Base-by-base conservation (phyloP, 1,284 basidiomycete genomes). In the Ceratobasidium sp. region DNA sequence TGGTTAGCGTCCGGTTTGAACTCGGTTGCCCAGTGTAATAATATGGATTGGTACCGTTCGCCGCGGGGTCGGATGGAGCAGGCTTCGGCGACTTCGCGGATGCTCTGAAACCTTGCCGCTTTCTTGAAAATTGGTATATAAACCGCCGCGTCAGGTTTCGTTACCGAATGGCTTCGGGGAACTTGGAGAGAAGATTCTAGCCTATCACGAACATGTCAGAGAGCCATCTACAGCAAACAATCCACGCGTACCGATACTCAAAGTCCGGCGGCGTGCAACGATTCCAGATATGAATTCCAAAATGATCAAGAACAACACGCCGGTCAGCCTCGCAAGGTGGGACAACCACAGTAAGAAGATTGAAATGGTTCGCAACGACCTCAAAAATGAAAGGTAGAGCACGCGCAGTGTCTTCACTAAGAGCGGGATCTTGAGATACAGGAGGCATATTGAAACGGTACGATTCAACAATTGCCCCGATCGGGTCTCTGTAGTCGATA, bases 11-110 rank as follows among this genome's bases (percentile, higher is more conserved):
- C 19, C 17, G 24, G 51, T 29, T 69, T 56, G 36, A 44, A 69
- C 24, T 69, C 53, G 14, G 51, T 44, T 15, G 56, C 65, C 50
- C 65, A 69, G 41, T 69, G 50, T 6, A 69, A 19, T 11, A 69
- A 31, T 15, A 19, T 24, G 11, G n/a, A 11, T n/a, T n/a, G 24
- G 8, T 19, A 1, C 33, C n/a, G 57, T 7, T 24, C 33, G 7
- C 11, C 11, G 44, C 36, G n/a, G 9, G 57, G 1, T 22, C 41
- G 24, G 22, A 31, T 60, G 2, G 57, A 22, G 19, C 57, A 60
- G 22, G 29, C 41, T 5, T 17, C 33, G 36, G 2, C 9, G 17
- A 44, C n/a, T 15, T 45, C 9, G 14, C 31, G 6, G 22, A 5
- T 2, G 31, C 56, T 2, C 1, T 11, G 6, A 15, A 5, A 59